Base-by-base conservation (phyloP, 176 grass and related monocot species). In the Oryza officinalis region DNA sequence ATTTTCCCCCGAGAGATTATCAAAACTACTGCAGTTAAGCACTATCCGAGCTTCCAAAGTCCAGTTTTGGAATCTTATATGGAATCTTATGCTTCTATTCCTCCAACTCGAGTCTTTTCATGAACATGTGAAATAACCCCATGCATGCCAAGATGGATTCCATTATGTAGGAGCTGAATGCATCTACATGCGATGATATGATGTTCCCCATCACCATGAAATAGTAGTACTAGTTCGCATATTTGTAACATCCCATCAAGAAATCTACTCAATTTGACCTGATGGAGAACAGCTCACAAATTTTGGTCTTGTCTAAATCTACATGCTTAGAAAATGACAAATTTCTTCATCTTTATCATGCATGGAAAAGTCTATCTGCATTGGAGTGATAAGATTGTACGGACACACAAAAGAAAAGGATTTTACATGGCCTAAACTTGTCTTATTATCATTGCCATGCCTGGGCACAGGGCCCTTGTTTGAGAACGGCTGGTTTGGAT, bases 141-240 rank as follows among this genome's bases (percentile, higher is more conserved):
- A 67, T 61, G 75, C 47, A 75, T 50, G 41, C 18, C 69, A 15
- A 60, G 13, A 68, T 75, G 61, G 71, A 61, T 20, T 23, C 27
- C 43, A 41, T 74, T 65, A 57, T 52, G 49, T 52, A 8, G 8
- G 40, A 63, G 77, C 27, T 69, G 45, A 12, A 78, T 90, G 74
- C 63, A 86, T 67, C 35, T 74, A 83, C 60, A 74, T 47, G 38
- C 30, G 22, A 75, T 90, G 84, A 43, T 69, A 70, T 75, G 88
- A 75, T 75, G 74, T 68, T 79, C 75, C 67, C 38, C 78, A 30
- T 67, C 68, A 82, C 67, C 79, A 63, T 37, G 83, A 74, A 78
- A 90, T 69, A 69, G 27, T 67, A 40, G 37, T 8, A 40, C 37
- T 10, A 41, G 35, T 45, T 17, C 45, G 52, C 33, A 49, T 41